Percentiles rank a stretch among this genome's conserved stretches.
Conservation (phyloP, 2,329 filamentous ascomycete species). For the Metarhizium sp. region DNA sequence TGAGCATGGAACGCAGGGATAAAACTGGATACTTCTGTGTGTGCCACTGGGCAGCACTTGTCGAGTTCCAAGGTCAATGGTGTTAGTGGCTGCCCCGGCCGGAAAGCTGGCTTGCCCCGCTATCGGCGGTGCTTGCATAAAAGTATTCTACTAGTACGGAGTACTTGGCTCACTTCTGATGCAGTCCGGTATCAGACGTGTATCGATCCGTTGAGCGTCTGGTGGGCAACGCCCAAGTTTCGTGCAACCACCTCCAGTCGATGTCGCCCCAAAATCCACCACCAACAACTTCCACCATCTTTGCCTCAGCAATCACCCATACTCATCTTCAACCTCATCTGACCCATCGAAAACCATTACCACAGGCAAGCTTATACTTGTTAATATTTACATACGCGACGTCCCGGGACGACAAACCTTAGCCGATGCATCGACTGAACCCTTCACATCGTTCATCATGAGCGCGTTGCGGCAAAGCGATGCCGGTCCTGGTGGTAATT, state of each 20-base stretch:
- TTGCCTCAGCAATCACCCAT: not conserved
- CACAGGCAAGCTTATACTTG: not conserved
- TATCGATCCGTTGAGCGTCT: not conserved
- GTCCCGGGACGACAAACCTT: not conserved
- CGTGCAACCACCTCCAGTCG: not conserved
- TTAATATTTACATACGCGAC: not conserved
- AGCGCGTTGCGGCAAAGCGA: slow-evolving; percentile 9
- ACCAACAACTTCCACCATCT: not conserved
- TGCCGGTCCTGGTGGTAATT: slow-evolving; percentile 3
- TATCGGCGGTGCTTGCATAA: too few species aligned
- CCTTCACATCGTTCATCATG: slow-evolving; percentile 3
- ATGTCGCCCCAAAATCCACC: not conserved
- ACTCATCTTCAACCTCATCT: not conserved
- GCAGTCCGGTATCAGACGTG: not conserved
- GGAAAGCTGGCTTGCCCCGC: too few species aligned
- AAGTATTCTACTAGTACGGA: not conserved
- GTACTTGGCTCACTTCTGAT: not conserved
- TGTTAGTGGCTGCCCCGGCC: too few species aligned
- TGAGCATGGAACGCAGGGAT: too few species aligned
- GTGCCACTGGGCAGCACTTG: too few species aligned
- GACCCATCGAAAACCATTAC: not conserved
- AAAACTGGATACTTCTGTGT: too few species aligned
- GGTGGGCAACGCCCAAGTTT: not conserved
- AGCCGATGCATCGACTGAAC: slow-evolving; percentile 4
- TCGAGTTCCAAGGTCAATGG: too few species aligned